Percentiles rank a stretch among this genome's conserved stretches.
phyloP scores from a whole-genome alignment of 805 yeast species.

The Dipodascus geniculatus region DNA sequence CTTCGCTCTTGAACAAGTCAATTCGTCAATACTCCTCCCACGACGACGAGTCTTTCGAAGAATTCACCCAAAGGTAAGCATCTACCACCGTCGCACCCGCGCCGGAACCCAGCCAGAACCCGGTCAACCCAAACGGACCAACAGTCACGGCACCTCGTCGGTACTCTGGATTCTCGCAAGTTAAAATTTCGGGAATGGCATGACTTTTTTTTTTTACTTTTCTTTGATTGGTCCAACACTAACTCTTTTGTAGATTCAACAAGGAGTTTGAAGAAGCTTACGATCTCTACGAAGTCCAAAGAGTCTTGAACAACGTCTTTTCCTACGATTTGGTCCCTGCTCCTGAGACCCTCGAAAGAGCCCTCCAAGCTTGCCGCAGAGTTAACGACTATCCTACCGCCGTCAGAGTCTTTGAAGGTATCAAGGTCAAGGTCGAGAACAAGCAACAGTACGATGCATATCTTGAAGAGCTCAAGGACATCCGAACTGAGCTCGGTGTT shows the following conservation, averaged over 20 bases:
- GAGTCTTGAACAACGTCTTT: conserved; percentile 95
- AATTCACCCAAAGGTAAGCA: conserved; percentile 45
- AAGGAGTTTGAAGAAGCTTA: conserved; percentile 93
- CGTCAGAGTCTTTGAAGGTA: conserved; percentile 92
- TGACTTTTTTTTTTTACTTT: conserved; percentile 1
- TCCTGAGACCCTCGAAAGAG: conserved; percentile 90
- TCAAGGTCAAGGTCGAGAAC: conserved; percentile 92
- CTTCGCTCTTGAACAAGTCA: conserved; percentile 4
- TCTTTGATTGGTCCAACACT: background rate
- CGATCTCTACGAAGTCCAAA: conserved; percentile 77
- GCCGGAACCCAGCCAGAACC: no score
- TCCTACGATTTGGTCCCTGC: conserved; percentile 98
- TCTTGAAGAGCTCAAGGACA: conserved; percentile 84
- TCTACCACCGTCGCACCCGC: no score
- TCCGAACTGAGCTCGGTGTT: conserved; percentile 86
- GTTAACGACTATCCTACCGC: conserved; percentile 98
- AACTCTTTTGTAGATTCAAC: conserved; percentile 49
- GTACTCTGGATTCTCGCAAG: no score
- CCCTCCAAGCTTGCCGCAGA: conserved; percentile 95
- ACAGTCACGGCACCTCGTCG: no score
- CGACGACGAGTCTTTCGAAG: conserved; percentile 89
- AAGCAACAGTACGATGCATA: conserved; percentile 90
- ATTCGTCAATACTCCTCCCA: conserved; percentile 68
- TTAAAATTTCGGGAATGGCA: background rate
- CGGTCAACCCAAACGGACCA: no score